Conservation (phyloP, 495 filamentous ascomycete species). For the Penicillium pancosmium region DNA sequence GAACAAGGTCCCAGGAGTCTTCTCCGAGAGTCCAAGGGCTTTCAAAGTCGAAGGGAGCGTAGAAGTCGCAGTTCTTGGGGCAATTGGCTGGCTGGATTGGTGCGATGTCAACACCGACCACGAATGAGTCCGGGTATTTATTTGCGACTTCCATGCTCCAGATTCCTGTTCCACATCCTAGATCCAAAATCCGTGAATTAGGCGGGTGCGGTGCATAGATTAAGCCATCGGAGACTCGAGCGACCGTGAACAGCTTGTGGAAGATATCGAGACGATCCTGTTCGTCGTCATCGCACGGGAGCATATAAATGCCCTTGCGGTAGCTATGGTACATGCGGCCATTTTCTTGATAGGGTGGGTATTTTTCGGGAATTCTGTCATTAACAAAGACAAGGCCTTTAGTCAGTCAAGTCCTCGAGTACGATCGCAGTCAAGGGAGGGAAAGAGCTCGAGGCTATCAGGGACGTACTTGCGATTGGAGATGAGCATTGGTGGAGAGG, state of each 20-base stretch:
- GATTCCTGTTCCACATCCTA: constrained; percentile 89
- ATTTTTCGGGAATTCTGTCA: constrained; percentile 38
- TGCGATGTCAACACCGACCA: constrained; percentile 76
- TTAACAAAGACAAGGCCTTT: constrained; percentile 6
- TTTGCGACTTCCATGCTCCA: constrained; percentile 88
- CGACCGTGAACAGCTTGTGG: constrained; percentile 73
- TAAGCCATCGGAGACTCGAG: constrained; percentile 56
- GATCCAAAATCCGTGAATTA: constrained; percentile 67
- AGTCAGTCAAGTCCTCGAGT: not conserved
- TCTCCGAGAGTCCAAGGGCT: constrained; percentile 75
- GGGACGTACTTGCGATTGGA: constrained; percentile 40
- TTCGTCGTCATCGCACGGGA: constrained; percentile 62
- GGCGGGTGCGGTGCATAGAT: constrained; percentile 55
- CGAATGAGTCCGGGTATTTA: constrained; percentile 62
- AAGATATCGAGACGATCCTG: constrained; percentile 78
- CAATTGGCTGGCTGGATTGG: constrained; percentile 78
- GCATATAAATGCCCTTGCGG: constrained; percentile 51
- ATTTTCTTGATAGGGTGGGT: constrained; percentile 46
- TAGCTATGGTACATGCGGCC: constrained; percentile 52
- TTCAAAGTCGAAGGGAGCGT: constrained; percentile 73
- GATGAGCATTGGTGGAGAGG: constrained; percentile 25
- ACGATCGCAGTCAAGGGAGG: not conserved
- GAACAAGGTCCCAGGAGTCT: constrained; percentile 83
- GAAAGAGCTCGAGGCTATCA: not conserved
- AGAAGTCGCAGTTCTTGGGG: constrained; percentile 71